These are phyloP conservation scores for Paxillus rubicundulus DNA, from an alignment of 768 basidiomycete genomes.

Conservation along the genomic window DNA sequence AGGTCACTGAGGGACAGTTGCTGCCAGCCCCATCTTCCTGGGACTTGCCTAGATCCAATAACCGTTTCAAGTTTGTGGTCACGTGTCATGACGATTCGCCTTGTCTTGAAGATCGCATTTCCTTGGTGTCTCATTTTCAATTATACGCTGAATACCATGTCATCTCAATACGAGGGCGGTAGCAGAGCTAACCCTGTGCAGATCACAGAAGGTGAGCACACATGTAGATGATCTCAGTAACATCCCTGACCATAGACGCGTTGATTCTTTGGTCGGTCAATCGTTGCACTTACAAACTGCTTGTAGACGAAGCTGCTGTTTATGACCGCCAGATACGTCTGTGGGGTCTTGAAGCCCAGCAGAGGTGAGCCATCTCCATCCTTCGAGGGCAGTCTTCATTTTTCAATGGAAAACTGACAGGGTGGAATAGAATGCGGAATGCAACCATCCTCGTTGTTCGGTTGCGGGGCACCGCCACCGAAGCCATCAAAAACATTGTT, in stretches of 20 bases:
- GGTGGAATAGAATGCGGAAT: constrained; percentile 75
- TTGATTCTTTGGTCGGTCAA: constrained; percentile 1
- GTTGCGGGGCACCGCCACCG: constrained; percentile 82
- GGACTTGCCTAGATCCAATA: no score
- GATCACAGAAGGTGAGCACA: constrained; percentile 64
- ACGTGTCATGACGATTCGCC: background rate
- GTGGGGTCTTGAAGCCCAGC: constrained; percentile 98
- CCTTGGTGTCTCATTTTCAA: background rate
- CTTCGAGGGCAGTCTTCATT: background rate
- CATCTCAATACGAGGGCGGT: constrained; percentile 25
- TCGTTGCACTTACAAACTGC: background rate
- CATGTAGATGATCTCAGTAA: background rate
- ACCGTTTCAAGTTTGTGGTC: background rate
- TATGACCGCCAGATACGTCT: constrained; percentile 97
- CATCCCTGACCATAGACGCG: constrained; percentile 1
- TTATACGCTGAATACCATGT: constrained; percentile 11
- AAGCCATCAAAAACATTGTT: constrained; percentile 96
- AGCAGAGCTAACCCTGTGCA: constrained; percentile 40
- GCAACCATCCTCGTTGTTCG: constrained; percentile 84
- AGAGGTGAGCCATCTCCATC: constrained; percentile 54
- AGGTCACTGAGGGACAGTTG: no score
- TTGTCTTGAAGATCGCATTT: background rate
- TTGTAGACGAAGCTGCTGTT: constrained; percentile 66
- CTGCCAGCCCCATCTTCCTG: no score
- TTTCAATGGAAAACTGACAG: constrained; percentile 9